These are phyloP conservation scores for Trypanosoma platydactyli DNA, from an alignment of 208 protist species.

Conservation along the genomic window DNA sequence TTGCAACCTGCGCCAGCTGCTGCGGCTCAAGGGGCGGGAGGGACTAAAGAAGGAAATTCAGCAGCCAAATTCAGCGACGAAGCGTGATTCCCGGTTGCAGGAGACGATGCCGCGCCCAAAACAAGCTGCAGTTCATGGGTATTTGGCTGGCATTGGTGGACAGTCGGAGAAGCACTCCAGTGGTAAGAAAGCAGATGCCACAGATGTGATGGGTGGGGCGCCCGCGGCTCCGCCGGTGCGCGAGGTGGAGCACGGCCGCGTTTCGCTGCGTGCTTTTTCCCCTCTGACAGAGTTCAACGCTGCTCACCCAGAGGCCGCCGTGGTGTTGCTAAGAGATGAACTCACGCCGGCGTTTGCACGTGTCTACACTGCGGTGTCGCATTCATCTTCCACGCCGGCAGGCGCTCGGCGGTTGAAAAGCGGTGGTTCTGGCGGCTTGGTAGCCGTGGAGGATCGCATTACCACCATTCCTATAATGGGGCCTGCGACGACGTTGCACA, in stretches of 20 bases:
- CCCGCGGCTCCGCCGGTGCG: conserved; percentile 33
- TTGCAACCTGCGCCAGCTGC: conserved; percentile 67
- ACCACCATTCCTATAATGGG: conserved; percentile 48
- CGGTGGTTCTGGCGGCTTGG: not conserved
- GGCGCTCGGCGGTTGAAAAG: conserved; percentile 1
- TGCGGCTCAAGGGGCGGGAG: conserved; percentile 56
- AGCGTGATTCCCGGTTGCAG: conserved; percentile 52
- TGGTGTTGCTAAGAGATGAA: conserved; percentile 20
- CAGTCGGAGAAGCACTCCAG: not conserved
- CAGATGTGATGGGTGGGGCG: conserved; percentile 5
- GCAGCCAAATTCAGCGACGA: conserved; percentile 22
- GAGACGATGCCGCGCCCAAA: conserved; percentile 51
- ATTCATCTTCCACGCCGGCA: not conserved
- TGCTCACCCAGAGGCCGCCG: conserved; percentile 39
- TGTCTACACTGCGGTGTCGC: not conserved
- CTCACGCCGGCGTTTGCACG: conserved; percentile 32
- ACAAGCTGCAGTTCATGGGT: not conserved
- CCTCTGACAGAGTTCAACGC: conserved; percentile 63
- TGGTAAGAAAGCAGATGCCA: conserved; percentile 9
- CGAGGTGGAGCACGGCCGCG: conserved; percentile 59
- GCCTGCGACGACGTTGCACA: conserved; percentile 51
- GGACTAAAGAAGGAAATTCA: conserved; percentile 38
- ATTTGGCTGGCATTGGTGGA: not conserved
- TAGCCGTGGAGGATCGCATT: not conserved
- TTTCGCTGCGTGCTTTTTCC: conserved; percentile 50